Base-by-base conservation (phyloP, 2,329 filamentous ascomycete species). In the Aspergillus oerlinghausenensis region DNA sequence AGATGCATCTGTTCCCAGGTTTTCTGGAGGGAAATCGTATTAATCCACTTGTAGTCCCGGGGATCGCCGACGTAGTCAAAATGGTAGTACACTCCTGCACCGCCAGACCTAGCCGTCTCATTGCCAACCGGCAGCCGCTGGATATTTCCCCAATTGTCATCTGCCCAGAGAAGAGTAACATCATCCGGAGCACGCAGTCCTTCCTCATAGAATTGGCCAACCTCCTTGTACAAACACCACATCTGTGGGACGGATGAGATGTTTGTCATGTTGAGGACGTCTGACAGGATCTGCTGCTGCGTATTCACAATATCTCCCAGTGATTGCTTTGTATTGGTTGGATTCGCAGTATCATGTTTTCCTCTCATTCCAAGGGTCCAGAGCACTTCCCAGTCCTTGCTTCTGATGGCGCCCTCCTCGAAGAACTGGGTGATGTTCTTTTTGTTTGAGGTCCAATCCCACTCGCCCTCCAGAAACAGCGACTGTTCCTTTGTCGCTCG, bases 191-290 rank as follows among this genome's bases (percentile, higher is more conserved):
- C 80, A 2, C 75, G 73, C 67, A 89, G 79, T 1, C 87, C 87
- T 17, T 82, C 77, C 56, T 87, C 83, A 56, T 86, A 84, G 68
- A 90, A 89, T 6, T 82, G 82, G 71, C 87, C 85, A 1, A 90
- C 86, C 67, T 90, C 87, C 67, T 89, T 89, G 73, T 90, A 90
- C 59, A 90, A 73, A 63, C 86, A 88, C 86, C 87, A 89, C 73
- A 86, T 80, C 70, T 89, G 87, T 5, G 87, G 86, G 0, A 87
- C 81, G 1, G 79, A 73, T 3, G 78, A 70, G 40, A 81, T 76
- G 49, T 82, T 71, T 1, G 70, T 71, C 3, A 78, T 73, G 4
- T 77, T 81, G 47, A 87, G 80, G 0, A 87, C 81, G 2, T 82
- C 77, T 21, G 75, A 76, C 47, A 88, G 76, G 56, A 86, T 85